Base-by-base conservation (phyloP, 1,284 basidiomycete species). In the Heterobasidion irregulare region DNA sequence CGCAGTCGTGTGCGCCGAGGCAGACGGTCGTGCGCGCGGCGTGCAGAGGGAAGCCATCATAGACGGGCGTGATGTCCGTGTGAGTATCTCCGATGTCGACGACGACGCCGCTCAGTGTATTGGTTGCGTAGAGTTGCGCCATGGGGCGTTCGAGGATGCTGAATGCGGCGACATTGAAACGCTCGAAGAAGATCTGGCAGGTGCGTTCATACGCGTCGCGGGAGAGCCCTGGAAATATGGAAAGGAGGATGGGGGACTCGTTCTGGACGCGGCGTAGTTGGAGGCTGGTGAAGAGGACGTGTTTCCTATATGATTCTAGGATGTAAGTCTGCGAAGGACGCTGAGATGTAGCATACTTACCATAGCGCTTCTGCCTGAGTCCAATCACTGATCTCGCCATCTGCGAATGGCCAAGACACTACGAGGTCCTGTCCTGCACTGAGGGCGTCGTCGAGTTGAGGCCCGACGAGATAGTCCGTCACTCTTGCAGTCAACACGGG, bases 161-260 rank as follows among this genome's bases (percentile, higher is more conserved):
- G 60, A 98, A 83, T 33, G 85, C 89, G 4, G 96, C 90, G 47
- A 89, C 85, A 67, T 98, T 97, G 78, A 98, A 92, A n/a, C 86
- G 82, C 68, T 98, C 95, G 66, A 98, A 99, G 68, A 97, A 94
- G 56, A 94, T 78, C 66, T 92, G 92, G 61, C 88, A 89, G 65
- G 89, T 77, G 49, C 77, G 77, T 65, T 96, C 92, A 65, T 87
- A 81, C 6, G 83, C 78, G 53, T 80, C 76, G 53, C 89, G 80
- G n/a, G 90, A 78, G 18, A 94, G 78, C 18, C 86, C 83, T 0
- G 86, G 71, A 1, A 80, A 75, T 53, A 95, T 75, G 45, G 86
- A 85, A 55, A 96, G 78, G 50, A 95, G 76, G 55, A 91, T 80
- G 12, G 92, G 90, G 9, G 89, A 94, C 65, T 94, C 89, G 69